Evolutionary conservation across 2,329 filamentous ascomycete species (phyloP).

Genomic region (Cladosporium austrohemisphaericum): DNA sequence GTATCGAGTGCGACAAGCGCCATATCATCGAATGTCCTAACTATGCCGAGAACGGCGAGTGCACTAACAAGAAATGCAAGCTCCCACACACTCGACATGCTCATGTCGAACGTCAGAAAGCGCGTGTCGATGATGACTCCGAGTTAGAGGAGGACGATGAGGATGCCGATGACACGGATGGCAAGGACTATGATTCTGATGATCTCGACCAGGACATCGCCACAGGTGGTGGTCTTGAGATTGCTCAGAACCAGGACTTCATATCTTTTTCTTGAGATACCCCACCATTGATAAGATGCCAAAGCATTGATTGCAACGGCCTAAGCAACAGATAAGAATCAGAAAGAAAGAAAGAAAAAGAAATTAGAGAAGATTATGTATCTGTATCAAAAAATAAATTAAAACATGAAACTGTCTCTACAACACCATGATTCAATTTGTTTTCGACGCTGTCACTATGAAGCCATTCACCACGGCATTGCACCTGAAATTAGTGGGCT

Average conservation of each 20-base stretch:
- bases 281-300: not conserved
- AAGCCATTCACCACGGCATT: no score
- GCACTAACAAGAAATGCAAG: conserved; percentile 71
- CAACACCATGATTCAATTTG: no score
- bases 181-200: conserved; percentile 13
- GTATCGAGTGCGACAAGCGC: conserved; percentile 69
- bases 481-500: no score
- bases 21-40: conserved; percentile 88
- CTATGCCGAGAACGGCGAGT: conserved; percentile 85
- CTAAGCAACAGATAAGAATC: not conserved
- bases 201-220: conserved; percentile 38
- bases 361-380: not conserved
- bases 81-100: conserved; percentile 85
- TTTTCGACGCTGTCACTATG: no score
- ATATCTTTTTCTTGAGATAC: conserved; percentile 39
- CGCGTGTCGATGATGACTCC: conserved; percentile 48
- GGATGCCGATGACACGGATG: conserved; percentile 29
- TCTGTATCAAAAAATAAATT: not conserved
- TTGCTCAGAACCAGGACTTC: conserved; percentile 53
- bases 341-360: not conserved
- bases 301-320: not conserved
- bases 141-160: conserved; percentile 35
- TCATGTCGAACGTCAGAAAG: conserved; percentile 74
- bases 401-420: not conserved
- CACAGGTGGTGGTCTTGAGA: conserved; percentile 41